These are phyloP conservation scores for Asterella californica DNA, from an alignment of 225 moss, liverwort and hornwort genomes.

Conservation along the genomic window DNA sequence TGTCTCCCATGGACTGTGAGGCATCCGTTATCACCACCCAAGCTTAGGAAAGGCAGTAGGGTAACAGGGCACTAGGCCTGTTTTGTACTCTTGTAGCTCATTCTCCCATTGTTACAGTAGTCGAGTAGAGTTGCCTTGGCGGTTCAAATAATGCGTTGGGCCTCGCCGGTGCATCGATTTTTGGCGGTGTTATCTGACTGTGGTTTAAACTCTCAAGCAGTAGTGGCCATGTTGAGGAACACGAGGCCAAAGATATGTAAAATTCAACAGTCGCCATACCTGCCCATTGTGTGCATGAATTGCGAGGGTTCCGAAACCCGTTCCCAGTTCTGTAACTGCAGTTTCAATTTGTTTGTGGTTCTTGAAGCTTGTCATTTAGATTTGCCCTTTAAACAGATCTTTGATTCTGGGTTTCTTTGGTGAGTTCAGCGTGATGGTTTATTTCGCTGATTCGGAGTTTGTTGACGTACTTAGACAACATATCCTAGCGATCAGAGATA, in stretches of 20 bases:
- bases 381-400: no score
- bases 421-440: no score
- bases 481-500: no score
- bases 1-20: background rate
- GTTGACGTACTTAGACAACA: no score
- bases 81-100: constrained; percentile 10
- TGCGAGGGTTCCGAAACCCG: background rate
- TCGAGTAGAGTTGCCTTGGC: background rate
- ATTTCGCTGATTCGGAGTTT: no score
- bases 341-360: no score
- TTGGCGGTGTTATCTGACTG: constrained; percentile 1
- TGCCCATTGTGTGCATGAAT: background rate
- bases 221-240: background rate
- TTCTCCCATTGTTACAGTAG: constrained; percentile 10
- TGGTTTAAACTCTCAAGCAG: background rate
- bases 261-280: constrained; percentile 14
- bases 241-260: background rate
- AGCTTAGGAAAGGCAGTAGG: constrained; percentile 5
- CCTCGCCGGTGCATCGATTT: constrained; percentile 5
- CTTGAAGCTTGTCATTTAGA: no score
- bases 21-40: background rate
- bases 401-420: no score
- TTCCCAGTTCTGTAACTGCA: background rate
- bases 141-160: background rate
- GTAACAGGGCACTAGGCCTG: constrained; percentile 15